Percentiles rank a stretch among this genome's conserved stretches.
Conservation (phyloP, 495 filamentous ascomycete species). For the Neohortaea acidophila region DNA sequence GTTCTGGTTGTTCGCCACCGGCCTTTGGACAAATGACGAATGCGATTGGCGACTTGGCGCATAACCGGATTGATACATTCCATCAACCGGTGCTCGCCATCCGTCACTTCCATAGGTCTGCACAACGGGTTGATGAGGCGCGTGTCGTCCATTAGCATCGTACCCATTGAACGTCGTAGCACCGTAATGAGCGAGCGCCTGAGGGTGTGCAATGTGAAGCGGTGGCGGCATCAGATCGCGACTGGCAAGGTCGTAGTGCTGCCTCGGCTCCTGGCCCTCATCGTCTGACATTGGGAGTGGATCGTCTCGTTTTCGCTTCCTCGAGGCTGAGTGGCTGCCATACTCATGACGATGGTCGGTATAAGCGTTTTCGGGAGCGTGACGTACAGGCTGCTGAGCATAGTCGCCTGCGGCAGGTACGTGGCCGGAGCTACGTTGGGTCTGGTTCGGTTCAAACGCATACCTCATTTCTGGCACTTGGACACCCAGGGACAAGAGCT, state of each 20-base stretch:
- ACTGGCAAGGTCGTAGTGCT: constrained; percentile 4
- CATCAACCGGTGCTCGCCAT: not conserved
- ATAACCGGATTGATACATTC: not conserved
- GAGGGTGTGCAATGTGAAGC: constrained; percentile 1
- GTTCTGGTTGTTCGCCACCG: not conserved
- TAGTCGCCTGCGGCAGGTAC: not conserved
- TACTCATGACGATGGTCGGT: not conserved
- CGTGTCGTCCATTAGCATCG: not conserved
- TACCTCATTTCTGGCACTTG: constrained; percentile 15
- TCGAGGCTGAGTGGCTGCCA: constrained; percentile 5
- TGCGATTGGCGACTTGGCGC: not conserved
- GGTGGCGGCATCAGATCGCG: constrained; percentile 26
- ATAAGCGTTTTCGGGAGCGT: not conserved
- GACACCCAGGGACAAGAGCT: constrained; percentile 21
- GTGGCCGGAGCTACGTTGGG: not conserved
- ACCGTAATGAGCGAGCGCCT: constrained; percentile 5
- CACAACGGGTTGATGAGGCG: not conserved
- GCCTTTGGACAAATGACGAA: not conserved
- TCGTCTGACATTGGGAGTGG: constrained; percentile 1
- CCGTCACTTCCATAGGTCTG: not conserved
- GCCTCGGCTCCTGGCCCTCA: constrained; percentile 1
- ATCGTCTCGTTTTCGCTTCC: constrained; percentile 15
- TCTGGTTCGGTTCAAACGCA: constrained; percentile 5
- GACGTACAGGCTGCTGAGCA: not conserved
- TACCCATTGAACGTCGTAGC: too few relatives aligned